These are phyloP conservation scores for Sabuloglossum arenarium DNA, from an alignment of 495 filamentous ascomycete species.

Conservation along the genomic window DNA sequence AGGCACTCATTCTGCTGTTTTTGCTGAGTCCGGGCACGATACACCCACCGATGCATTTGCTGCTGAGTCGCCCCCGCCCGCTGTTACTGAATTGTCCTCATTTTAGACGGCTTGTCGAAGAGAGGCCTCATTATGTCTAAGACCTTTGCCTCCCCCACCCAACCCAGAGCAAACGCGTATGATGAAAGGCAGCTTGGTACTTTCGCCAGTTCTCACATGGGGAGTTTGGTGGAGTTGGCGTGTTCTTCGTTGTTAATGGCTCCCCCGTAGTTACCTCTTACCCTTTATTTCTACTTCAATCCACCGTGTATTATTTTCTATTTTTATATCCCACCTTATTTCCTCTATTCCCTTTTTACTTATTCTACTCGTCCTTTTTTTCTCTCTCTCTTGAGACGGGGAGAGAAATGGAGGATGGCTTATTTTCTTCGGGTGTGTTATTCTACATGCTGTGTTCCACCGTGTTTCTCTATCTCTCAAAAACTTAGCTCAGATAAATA, in stretches of 20 bases:
- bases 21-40: not conserved
- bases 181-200: not conserved
- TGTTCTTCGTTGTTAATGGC: not conserved
- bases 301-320: no score
- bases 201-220: not conserved
- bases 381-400: no score
- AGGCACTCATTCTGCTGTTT: not conserved
- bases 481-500: no score
- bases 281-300: no score
- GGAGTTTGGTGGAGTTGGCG: not conserved
- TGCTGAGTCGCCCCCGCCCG: not conserved
- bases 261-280: no score
- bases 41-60: not conserved
- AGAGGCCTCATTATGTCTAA: not conserved
- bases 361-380: no score
- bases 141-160: not conserved
- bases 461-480: no score
- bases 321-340: no score
- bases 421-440: no score
- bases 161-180: not conserved
- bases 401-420: no score
- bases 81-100: not conserved
- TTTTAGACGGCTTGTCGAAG: not conserved
- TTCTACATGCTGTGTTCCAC: no score
- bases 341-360: no score